Evolutionary conservation across 805 yeast genomes (phyloP).

Genomic region (Candida sonorensis): DNA sequence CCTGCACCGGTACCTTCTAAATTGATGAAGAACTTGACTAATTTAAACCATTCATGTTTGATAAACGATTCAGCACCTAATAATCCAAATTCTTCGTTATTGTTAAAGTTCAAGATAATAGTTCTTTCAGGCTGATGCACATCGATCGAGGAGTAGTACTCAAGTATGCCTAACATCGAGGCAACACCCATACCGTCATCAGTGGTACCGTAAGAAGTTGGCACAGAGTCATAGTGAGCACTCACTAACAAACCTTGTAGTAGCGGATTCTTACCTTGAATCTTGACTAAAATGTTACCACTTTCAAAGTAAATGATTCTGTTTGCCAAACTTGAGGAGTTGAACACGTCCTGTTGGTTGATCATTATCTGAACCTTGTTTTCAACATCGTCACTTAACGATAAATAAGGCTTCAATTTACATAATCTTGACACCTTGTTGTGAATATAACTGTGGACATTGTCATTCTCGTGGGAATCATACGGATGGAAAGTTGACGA

Average conservation of each 20-base stretch:
- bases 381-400: no score
- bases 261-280: slow-evolving; percentile 53
- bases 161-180: slow-evolving; percentile 64
- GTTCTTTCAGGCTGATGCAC: slow-evolving; percentile 58
- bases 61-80: slow-evolving; percentile 74
- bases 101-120: slow-evolving; percentile 77
- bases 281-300: slow-evolving; percentile 68
- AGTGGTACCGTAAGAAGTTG: slow-evolving; percentile 80
- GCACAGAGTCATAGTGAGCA: slow-evolving; percentile 88
- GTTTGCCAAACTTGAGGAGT: slow-evolving; percentile 32
- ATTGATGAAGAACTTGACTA: slow-evolving; percentile 63
- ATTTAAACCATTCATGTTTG: slow-evolving; percentile 62
- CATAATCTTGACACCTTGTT: slow-evolving; percentile 32
- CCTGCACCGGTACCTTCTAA: slow-evolving; percentile 94
- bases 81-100: slow-evolving; percentile 84
- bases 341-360: slow-evolving; percentile 44
- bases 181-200: slow-evolving; percentile 92
- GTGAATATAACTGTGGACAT: slow-evolving; percentile 64
- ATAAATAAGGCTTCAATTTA: no score
- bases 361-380: slow-evolving; percentile 34
- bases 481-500: slow-evolving; percentile 71
- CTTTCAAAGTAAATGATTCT: slow-evolving; percentile 74
- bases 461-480: slow-evolving; percentile 68
- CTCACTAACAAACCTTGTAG: slow-evolving; percentile 68
- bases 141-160: slow-evolving; percentile 31